Base-by-base conservation (phyloP, 352 stramenopile genomes). In the Thraustochytrium sp. region DNA sequence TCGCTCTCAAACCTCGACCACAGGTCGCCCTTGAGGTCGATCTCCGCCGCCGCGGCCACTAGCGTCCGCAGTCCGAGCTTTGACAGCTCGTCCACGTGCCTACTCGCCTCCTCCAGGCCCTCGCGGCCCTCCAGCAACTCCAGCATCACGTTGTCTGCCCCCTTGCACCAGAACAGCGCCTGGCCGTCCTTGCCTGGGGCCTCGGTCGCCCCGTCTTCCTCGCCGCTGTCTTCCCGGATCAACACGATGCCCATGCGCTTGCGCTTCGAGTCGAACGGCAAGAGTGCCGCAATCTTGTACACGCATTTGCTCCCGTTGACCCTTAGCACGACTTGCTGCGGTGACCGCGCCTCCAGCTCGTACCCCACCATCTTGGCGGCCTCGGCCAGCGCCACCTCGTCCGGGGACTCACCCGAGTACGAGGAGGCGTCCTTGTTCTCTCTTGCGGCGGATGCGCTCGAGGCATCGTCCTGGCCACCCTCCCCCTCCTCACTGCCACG, bases 171-270 rank as follows among this genome's bases (percentile, higher is more conserved):
- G 13, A 86, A 84, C 18, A 89, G 21, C n/a, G 84, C 73, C 29
- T 86, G 59, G 11, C 40, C n/a, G n/a, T n/a, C n/a, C n/a, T n/a
- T n/a, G n/a, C n/a, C n/a, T n/a, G n/a, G n/a, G n/a, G n/a, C n/a
- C n/a, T n/a, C n/a, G n/a, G n/a, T n/a, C n/a, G n/a, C n/a, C n/a
- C n/a, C n/a, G n/a, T n/a, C n/a, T n/a, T n/a, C n/a, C n/a, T n/a
- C n/a, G n/a, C n/a, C n/a, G n/a, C n/a, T n/a, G n/a, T n/a, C n/a
- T n/a, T n/a, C n/a, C n/a, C n/a, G n/a, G n/a, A n/a, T n/a, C 46
- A 82, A 26, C 21, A 98, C 89, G 1, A 93, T 91, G 9, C 89
- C 95, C 94, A 98, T 98, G 1, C 94, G 90, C 87, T 97, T 97
- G 29, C 94, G 87, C 3, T 89, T 94, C 48, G 90, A 96, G 84